Evolutionary conservation across 2,329 filamentous ascomycete species (phyloP), one percentile per base, ranked within the genome.

Genomic region (Arthrobotrys musiformis): DNA sequence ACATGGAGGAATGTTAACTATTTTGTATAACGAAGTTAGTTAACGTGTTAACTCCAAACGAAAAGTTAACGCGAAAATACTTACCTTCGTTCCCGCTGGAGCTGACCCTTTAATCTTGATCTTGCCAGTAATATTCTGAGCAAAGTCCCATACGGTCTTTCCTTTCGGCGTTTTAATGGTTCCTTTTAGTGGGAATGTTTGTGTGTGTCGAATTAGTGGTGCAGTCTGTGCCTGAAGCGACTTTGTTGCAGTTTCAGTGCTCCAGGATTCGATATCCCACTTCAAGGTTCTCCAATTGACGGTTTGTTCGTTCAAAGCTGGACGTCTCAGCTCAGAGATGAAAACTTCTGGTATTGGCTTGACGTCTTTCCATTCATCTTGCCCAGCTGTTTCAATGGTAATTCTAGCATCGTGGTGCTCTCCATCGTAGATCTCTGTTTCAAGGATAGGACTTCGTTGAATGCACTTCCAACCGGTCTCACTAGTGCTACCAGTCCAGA

Each of bases 381-480:
- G 15, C 15, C 17, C 44, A 6, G 13, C 6, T 17, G 22, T 7
- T 17, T 69, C 72, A 33, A 64, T 24, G 7, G 40, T 60, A 17
- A 76, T 61, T 5, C 72, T 37, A n/a, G 72, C 46, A 26, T 76
- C 72, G 11, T 70, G 63, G 17, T 61, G 48, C 30, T 76, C 72
- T 33, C 72, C 72, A 22, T 76, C 72, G 22, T 76, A 76, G 7
- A 76, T 76, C 9, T 67, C 64, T 6, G 64, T 58, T 52, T 70
- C 64, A 2, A 64, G 58, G 13, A 76, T 76, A 1, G 72, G 64
- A 19, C 64, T 64, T 11, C 7, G 48, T 22, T 61, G 63, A 11
- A 54, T 70, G 42, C 64, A 70, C 13, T 33, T 66, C 72, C 72
- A 76, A 6, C 72, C 72, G 2, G 72, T 76, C 26, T 63, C 72